Evolutionary conservation across 2,329 filamentous ascomycete species (phyloP), one percentile per base, ranked within the genome.

Genomic region (Talaromyces sp.): DNA sequence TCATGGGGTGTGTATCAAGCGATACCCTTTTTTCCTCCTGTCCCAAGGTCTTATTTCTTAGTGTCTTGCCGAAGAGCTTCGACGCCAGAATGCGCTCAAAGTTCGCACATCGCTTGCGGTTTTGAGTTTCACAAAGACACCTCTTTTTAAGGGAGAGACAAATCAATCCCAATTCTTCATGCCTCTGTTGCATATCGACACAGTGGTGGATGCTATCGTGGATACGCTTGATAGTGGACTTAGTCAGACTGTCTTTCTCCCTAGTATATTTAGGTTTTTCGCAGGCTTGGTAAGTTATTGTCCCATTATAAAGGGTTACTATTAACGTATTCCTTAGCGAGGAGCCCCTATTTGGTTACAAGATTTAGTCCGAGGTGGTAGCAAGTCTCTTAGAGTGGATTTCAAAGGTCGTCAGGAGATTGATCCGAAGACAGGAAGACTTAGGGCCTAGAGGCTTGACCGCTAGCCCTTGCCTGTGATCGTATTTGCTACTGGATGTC

Each of bases 101-200:
- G 61, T 69, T 31, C 64, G 66, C 54, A 65, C 64, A 3, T 68
- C 66, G 1, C 50, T 69, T 21, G 58, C 59, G 0, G 63, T 69
- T 8, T 55, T 69, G 26, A 63, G 66, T 29, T 69, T 69, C 38
- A 68, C 67, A 1, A 65, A 65, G 27, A 68, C 67, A 2, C 66
- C 66, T 1, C 54, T 69, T 2, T 68, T 68, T 27, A 67, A 67
- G 31, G 66, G 65, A 1, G 62, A 69, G 46, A 65, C 64, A 21
- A 68, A 68, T 27, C 66, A 69, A 38, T 61, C 62, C 2, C 53
- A n/a, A 8, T 69, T 69, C 29, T 32, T 68, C 2, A 62, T 64
- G 48, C 66, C 67, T 14, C 60, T 69, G 8, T 29, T 68, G n/a
- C 64, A 69, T 57, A 60, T 66, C 11, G 67, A 68, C 32, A 68